Base-by-base conservation (phyloP, 2,329 filamentous ascomycete genomes). In the Neofusicoccum kwambonambiense region DNA sequence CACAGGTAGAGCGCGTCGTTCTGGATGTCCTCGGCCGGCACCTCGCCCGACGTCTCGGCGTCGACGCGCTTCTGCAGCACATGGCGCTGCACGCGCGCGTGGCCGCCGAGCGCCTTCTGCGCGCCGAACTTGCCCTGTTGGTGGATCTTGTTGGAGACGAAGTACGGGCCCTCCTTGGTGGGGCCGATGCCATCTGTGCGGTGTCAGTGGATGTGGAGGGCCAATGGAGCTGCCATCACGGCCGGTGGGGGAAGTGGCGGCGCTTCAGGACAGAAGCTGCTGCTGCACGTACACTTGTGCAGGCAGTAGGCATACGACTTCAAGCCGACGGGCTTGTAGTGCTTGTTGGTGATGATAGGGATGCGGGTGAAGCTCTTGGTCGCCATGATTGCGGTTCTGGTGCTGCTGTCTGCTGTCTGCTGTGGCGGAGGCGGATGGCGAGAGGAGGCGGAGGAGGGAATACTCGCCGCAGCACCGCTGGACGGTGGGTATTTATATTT, bases 1-100 rank as follows among this genome's bases (percentile, higher is more conserved):
- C 84, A 88, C 22, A 91, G 82, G 72, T 91, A 90, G 76, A 85
- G 76, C 5, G 84, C 79, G 67, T 91, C 89, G 69, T 90, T 89
- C 75, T 91, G 86, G 62, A 86, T 81, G 72, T 91, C 89, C 27
- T 89, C 82, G 5, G 85, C 84, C 5, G 82, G 78, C 34, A 89
- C 84, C 44, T 85, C 77, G 2, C 81, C 82, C n/a, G 75, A 70
- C 47, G 82, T 67, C 12, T 72, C 68, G 39, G 74, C 70, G 52
- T 76, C 71, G 34, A 52, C 42, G 56, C 71, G 71, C 74, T 79
- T 79, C 73, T 81, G 82, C 73, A 89, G 77, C n/a, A 80, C 74
- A 67, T 81, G 79, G 52, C 80, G 77, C 64, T 70, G 67, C 37
- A 82, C 74, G 50, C 77, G 79, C 19, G 79, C 75, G 44, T 79